A percentile compares a stretch with the other conserved stretches of the same genome.
Evolutionary conservation across 768 basidiomycete genomes (phyloP).

Genomic region (Crepidotus variabilis): DNA sequence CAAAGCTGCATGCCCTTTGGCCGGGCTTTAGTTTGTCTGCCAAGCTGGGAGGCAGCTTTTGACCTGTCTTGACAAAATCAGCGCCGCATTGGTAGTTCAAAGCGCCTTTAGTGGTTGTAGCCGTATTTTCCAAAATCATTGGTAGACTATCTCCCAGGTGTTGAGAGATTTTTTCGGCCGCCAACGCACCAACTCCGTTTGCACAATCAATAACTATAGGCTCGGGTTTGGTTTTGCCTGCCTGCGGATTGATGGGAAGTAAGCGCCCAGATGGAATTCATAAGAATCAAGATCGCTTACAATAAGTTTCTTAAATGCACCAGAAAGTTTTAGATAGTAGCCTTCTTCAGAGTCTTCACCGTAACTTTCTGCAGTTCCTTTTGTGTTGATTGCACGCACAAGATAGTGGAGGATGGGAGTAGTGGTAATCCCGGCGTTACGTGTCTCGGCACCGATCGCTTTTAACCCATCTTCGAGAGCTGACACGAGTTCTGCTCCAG

Average conservation of each 20-base stretch:
- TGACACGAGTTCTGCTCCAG: conserved; percentile 69
- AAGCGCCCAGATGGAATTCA: conserved; percentile 1
- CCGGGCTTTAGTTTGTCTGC: conserved; percentile 57
- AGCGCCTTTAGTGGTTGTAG: conserved; percentile 58
- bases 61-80: conserved; percentile 93
- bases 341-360: conserved; percentile 80
- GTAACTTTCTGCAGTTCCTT: conserved; percentile 71
- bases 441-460: conserved; percentile 62
- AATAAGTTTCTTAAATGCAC: conserved; percentile 82
- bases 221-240: conserved; percentile 50
- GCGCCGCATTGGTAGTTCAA: conserved; percentile 91
- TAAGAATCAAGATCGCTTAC: conserved; percentile 42
- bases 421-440: conserved; percentile 82
- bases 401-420: conserved; percentile 97
- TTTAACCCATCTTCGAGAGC: conserved; percentile 82
- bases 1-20: conserved; percentile 87
- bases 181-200: conserved; percentile 91
- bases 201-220: conserved; percentile 91
- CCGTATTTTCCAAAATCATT: conserved; percentile 67
- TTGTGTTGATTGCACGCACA: conserved; percentile 85
- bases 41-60: conserved; percentile 80
- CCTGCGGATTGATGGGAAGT: conserved; percentile 30
- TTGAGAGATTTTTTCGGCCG: conserved; percentile 57
- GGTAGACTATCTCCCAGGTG: conserved; percentile 59
- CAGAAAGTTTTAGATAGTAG: conserved; percentile 78